These are phyloP conservation scores for Pseudocercospora musae DNA, from an alignment of 2,329 filamentous ascomycete genomes.

Conservation along the genomic window DNA sequence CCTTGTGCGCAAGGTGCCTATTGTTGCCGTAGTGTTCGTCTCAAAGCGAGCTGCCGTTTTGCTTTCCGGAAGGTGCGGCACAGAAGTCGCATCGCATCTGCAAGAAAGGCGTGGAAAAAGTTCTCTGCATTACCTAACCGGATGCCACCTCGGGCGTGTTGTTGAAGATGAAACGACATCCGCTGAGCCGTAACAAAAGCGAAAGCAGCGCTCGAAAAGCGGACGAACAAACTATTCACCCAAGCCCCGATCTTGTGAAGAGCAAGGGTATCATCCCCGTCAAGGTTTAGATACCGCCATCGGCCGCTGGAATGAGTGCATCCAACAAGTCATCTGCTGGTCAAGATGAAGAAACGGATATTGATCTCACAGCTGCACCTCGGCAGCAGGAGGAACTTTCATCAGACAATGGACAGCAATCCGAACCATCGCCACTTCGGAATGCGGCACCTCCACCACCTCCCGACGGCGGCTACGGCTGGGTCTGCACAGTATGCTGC, in stretches of 20 bases:
- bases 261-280: not conserved
- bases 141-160: not conserved
- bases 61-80: too few species aligned
- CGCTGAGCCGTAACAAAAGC: too few species aligned
- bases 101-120: not conserved
- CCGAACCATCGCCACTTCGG: not conserved
- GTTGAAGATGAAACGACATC: not conserved
- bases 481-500: slow-evolving; percentile 50
- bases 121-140: not conserved
- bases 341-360: not conserved
- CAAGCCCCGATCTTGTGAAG: not conserved
- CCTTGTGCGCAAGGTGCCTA: too few species aligned
- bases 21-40: too few species aligned
- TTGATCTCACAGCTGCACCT: not conserved
- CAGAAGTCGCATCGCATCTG: too few species aligned
- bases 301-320: slow-evolving; percentile 1
- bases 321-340: not conserved
- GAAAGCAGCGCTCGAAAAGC: not conserved
- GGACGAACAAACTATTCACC: not conserved
- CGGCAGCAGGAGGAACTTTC: not conserved
- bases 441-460: slow-evolving; percentile 8
- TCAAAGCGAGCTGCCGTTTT: too few species aligned
- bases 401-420: not conserved
- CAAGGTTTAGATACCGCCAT: not conserved
- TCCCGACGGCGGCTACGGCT: slow-evolving; percentile 58